A percentile compares a stretch with the other conserved stretches of the same genome.
Conservation (phyloP, 345 rosid genomes). For the Odontarrhena argentea region DNA sequence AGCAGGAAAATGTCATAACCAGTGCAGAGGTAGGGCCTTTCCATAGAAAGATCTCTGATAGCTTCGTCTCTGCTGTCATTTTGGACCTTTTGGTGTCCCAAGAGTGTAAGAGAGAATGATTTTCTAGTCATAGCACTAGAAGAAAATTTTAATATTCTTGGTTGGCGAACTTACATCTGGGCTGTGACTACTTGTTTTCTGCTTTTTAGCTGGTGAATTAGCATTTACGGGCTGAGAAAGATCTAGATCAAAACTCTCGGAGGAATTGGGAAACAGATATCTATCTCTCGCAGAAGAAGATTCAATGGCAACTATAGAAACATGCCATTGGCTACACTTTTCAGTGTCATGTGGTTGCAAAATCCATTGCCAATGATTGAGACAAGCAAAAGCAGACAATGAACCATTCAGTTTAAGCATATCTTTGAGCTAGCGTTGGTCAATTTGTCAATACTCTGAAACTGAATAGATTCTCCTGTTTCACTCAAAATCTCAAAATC, state of each 20-base stretch:
- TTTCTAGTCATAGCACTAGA: conserved; percentile 8
- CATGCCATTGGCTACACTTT: conserved; percentile 60
- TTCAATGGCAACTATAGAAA: conserved; percentile 83
- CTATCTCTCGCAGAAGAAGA: conserved; percentile 84
- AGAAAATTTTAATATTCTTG: neutral
- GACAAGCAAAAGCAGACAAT: conserved; percentile 53
- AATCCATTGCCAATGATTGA: conserved; percentile 75
- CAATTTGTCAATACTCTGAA: conserved; percentile 9
- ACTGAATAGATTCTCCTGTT: conserved; percentile 9
- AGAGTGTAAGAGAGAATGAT: conserved; percentile 30
- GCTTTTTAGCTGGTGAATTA: conserved; percentile 62
- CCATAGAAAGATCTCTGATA: conserved; percentile 25
- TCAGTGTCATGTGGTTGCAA: conserved; percentile 32
- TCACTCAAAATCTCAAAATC: conserved; percentile 2
- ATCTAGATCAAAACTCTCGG: conserved; percentile 41
- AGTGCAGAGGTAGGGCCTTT: conserved; percentile 80
- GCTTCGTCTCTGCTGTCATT: conserved; percentile 43
- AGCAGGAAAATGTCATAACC: conserved; percentile 81
- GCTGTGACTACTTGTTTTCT: conserved; percentile 46
- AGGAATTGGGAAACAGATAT: conserved; percentile 46
- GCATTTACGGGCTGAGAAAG: conserved; percentile 32
- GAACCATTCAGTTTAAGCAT: conserved; percentile 35
- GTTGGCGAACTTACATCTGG: conserved; percentile 37
- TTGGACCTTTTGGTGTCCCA: conserved; percentile 43
- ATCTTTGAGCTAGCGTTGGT: conserved; percentile 13